Evolutionary conservation across 176 grass and related monocot genomes (phyloP).

Genomic region (Puccinellia tenuiflora): DNA sequence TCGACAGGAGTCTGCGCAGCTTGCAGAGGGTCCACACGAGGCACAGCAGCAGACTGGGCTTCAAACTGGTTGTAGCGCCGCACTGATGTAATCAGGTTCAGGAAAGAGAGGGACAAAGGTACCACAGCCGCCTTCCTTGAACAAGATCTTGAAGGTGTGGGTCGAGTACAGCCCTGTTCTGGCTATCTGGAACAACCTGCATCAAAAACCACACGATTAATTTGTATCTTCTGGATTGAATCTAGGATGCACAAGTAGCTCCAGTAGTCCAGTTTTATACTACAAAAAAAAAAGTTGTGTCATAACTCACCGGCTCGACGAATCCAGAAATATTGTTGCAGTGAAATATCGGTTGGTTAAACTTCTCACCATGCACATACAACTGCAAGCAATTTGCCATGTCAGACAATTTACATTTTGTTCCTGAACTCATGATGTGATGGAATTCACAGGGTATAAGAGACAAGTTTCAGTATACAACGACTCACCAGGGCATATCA

Average conservation of each 20-base stretch:
- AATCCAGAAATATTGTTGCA: slow-evolving; percentile 96
- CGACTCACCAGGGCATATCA: slow-evolving; percentile 85
- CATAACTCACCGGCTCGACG: slow-evolving; percentile 83
- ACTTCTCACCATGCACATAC: slow-evolving; percentile 82
- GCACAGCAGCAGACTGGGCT: slow-evolving; percentile 32
- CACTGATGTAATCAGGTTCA: slow-evolving; percentile 79
- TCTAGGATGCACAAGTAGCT: neutral
- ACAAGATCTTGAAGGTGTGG: slow-evolving; percentile 98
- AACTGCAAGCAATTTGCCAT: slow-evolving; percentile 37
- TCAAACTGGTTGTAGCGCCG: slow-evolving; percentile 70
- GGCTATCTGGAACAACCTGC: slow-evolving; percentile 77
- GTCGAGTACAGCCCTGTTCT: slow-evolving; percentile 90
- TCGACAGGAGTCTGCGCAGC: slow-evolving; percentile 89
- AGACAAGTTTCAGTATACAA: neutral
- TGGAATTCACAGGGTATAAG: neutral
- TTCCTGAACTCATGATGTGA: neutral
- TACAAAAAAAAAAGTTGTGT: neutral
- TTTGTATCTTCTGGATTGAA: neutral
- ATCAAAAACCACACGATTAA: neutral
- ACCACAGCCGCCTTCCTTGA: slow-evolving; percentile 94
- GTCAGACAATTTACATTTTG: slow-evolving; percentile 11
- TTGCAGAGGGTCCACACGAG: slow-evolving; percentile 73
- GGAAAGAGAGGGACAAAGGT: slow-evolving; percentile 96
- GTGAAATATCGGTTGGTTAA: slow-evolving; percentile 92
- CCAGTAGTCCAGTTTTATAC: neutral